phyloP scores from a whole-genome alignment of 192 early-diverging fungal species.

The Rhizophagus sp. region DNA sequence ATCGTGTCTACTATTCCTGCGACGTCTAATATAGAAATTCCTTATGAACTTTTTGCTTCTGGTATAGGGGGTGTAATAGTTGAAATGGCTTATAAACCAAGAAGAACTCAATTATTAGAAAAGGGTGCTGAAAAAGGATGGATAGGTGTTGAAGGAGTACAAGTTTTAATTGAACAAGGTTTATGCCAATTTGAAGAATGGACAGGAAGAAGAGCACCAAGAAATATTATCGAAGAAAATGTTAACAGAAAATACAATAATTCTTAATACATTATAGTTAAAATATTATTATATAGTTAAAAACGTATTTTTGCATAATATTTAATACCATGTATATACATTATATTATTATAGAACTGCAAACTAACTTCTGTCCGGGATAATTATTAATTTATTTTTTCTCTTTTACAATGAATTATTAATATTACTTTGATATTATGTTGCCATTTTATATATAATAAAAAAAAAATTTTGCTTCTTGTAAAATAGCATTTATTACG shows the following conservation, averaged over 20 bases:
- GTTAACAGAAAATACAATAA: background rate
- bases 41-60: conserved; percentile 47
- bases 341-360: no score
- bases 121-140: conserved; percentile 61
- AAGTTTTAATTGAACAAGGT: conserved; percentile 91
- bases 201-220: conserved; percentile 70
- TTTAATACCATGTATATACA: no score
- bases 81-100: conserved; percentile 94
- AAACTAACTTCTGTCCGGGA: no score
- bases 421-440: no score
- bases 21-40: conserved; percentile 58
- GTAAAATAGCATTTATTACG: no score
- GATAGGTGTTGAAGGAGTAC: conserved; percentile 78
- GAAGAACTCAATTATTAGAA: conserved; percentile 76
- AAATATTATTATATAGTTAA: no score
- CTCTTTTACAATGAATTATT: no score
- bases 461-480: no score
- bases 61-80: conserved; percentile 71
- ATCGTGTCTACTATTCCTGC: conserved; percentile 90
- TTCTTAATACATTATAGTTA: no score
- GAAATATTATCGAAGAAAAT: background rate
- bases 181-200: conserved; percentile 87
- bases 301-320: no score
- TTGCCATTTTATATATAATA: no score
- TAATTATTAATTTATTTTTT: no score